phyloP scores from a whole-genome alignment of 1,284 basidiomycete species.

The Mrakiaceae sp. region DNA sequence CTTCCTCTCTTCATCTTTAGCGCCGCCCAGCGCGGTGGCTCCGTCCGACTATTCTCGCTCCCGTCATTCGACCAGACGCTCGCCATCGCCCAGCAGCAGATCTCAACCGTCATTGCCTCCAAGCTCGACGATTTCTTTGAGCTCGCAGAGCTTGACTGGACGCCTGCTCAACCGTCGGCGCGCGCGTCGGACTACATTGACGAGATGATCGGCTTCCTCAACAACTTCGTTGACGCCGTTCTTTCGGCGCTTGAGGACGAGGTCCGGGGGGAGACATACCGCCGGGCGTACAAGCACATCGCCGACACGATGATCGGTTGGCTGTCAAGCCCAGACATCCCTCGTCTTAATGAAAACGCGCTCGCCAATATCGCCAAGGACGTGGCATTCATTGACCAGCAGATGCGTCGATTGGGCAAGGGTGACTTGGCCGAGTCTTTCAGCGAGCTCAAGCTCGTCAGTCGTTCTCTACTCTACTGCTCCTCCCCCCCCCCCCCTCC shows the following conservation, averaged over 20 bases:
- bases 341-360: conserved; percentile 75
- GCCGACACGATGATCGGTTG: conserved; percentile 79
- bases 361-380: conserved; percentile 71
- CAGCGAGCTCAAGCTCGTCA: conserved; percentile 64
- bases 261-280: conserved; percentile 81
- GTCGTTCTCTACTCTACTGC: conserved; percentile 26
- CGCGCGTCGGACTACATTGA: conserved; percentile 58
- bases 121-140: conserved; percentile 98
- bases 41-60: conserved; percentile 56
- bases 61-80: conserved; percentile 60
- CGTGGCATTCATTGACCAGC: conserved; percentile 70
- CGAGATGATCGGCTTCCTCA: conserved; percentile 91
- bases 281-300: conserved; percentile 72
- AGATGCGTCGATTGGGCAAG: conserved; percentile 61
- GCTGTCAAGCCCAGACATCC: conserved; percentile 61
- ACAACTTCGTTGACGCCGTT: conserved; percentile 88
- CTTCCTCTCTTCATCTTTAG: conserved; percentile 31
- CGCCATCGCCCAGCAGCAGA: conserved; percentile 58
- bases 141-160: conserved; percentile 89
- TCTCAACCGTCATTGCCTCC: conserved; percentile 70
- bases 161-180: conserved; percentile 39
- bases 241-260: conserved; percentile 58
- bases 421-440: conserved; percentile 63
- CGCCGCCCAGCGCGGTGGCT: conserved; percentile 70
- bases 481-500: conserved; percentile 18